Base-by-base conservation (phyloP, 176 grass and related monocot genomes). In the Canna indica region DNA sequence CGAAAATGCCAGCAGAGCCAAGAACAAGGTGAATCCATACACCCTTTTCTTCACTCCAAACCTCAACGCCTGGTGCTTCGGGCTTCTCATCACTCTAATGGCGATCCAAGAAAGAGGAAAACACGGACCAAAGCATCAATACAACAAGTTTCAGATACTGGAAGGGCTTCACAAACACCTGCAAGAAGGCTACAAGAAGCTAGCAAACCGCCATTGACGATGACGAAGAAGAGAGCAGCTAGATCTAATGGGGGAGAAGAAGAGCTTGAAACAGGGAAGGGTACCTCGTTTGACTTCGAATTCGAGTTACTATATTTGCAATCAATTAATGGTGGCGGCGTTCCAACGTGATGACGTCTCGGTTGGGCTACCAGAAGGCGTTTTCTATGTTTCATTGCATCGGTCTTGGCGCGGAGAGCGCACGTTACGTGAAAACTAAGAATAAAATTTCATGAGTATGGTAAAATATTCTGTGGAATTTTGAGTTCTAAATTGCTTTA, bases 21-120 rank as follows among this genome's bases (percentile, higher is more conserved):
- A 80, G 14, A 84, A 47, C 31, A 76, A 61, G 58, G 63, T 72
- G 68, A 80, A 46, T 71, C 44, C 58, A 72, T 72, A 80, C 26
- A 76, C 35, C 67, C 72, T 30, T 69, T 56, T 80, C 62, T 59
- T 80, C 4, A 71, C 33, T 39, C 82, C 56, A 28, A 46, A 34
- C 22, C 32, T 54, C 29, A 59, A 30, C 12, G 20, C 59, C 44
- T 46, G 66, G 20, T 38, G 63, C 56, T 68, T 60, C 16, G 67
- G 48, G 36, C 16, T 13, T 72, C 77, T 84, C 77, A 84, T 84
- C 41, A 5, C 31, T 18, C 45, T 14, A 46, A 44, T 54, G 32
- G 42, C 18, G 45, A 46, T 50, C 7, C 15, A 9, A 50, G 13
- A 28, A 17, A 25, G 41, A 67, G 1, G 34, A 59, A 27, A 59